These are phyloP conservation scores for Deinandra increscens DNA, from an alignment of 129 eudicot genomes.

Conservation along the genomic window DNA sequence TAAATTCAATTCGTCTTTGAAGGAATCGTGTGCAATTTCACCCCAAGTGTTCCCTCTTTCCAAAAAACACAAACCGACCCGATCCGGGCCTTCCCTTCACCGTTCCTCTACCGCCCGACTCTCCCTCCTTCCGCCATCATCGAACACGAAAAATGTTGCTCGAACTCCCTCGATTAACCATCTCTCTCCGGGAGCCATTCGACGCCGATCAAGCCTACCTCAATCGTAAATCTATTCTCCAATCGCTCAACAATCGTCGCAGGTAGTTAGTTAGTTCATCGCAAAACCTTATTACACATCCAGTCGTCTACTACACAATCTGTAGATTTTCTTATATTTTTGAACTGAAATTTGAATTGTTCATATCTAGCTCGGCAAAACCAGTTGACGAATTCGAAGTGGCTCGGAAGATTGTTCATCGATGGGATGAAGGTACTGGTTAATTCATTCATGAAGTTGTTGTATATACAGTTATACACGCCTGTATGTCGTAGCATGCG, in stretches of 20 bases:
- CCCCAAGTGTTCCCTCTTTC: too few species aligned
- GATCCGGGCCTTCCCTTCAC: constrained; percentile 8
- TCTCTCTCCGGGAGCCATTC: constrained; percentile 75
- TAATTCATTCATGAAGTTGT: constrained; percentile 17
- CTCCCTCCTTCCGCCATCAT: constrained; percentile 27
- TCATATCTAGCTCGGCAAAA: constrained; percentile 43
- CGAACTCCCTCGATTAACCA: constrained; percentile 76
- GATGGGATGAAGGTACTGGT: constrained; percentile 82
- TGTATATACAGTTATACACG: background rate
- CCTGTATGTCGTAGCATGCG: constrained; percentile 1
- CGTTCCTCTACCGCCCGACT: constrained; percentile 2
- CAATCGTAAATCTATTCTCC: constrained; percentile 60
- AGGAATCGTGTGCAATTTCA: too few species aligned
- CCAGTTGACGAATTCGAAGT: constrained; percentile 70
- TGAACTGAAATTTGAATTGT: constrained; percentile 21
- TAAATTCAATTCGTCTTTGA: too few species aligned
- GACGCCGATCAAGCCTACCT: constrained; percentile 90
- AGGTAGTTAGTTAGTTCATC: constrained; percentile 60
- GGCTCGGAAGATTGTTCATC: constrained; percentile 64
- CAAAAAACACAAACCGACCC: constrained; percentile 17
- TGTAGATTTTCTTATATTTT: background rate
- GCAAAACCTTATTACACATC: background rate
- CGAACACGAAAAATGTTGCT: constrained; percentile 50
- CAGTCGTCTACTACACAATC: background rate
- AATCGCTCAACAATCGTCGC: constrained; percentile 37